These are phyloP conservation scores for Lonicera japonica DNA, from an alignment of 129 eudicot species.

Conservation along the genomic window DNA sequence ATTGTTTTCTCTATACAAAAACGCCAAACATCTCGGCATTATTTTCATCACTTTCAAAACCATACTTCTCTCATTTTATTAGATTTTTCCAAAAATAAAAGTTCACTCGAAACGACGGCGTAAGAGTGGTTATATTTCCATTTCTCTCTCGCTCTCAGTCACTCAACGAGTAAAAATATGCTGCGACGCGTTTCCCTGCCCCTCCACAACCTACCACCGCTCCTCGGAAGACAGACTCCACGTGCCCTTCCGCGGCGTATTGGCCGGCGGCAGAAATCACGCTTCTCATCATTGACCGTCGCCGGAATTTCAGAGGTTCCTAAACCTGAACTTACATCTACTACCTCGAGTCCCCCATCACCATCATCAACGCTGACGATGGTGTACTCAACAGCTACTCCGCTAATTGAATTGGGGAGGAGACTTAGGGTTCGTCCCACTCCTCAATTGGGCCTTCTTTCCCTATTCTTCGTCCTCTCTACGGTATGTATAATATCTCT, in stretches of 20 bases:
- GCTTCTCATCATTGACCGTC: neutral
- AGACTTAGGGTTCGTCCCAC: neutral
- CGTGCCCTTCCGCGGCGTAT: neutral
- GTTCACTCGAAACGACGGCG: too few relatives aligned
- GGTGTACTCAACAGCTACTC: neutral
- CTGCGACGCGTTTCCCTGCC: too few relatives aligned
- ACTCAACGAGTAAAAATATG: too few relatives aligned
- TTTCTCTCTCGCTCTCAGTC: too few relatives aligned
- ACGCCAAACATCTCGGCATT: too few relatives aligned
- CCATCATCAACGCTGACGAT: neutral
- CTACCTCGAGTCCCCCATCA: neutral
- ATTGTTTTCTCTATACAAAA: too few relatives aligned
- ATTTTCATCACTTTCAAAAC: too few relatives aligned
- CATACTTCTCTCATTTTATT: too few relatives aligned
- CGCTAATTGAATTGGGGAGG: neutral
- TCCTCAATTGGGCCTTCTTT: conserved; percentile 11
- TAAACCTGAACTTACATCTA: neutral
- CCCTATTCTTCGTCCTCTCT: conserved; percentile 3
- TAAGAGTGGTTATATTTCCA: too few relatives aligned
- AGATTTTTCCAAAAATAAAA: too few relatives aligned
- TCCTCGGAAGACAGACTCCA: neutral
- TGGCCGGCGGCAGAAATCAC: neutral
- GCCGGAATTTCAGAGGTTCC: neutral
- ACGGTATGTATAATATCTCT: too few relatives aligned
- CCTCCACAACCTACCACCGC: neutral